These are phyloP conservation scores for Salix suchowensis DNA, from an alignment of 345 rosid genomes.

Conservation along the genomic window DNA sequence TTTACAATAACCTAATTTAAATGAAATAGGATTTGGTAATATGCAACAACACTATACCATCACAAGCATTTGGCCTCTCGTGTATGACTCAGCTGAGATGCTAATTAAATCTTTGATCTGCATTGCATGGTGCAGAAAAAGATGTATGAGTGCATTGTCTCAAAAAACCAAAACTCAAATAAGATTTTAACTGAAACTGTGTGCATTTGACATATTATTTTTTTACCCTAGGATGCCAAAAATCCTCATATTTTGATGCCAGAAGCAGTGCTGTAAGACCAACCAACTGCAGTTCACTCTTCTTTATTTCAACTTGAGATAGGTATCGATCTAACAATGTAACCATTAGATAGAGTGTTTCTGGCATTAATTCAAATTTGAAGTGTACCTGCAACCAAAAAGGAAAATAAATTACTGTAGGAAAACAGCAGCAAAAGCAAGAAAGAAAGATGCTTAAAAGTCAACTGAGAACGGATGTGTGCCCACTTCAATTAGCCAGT, in stretches of 20 bases:
- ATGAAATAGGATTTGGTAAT: background rate
- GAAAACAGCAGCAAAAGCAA: background rate
- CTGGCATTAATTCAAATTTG: slow-evolving; percentile 82
- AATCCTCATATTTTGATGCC: slow-evolving; percentile 96
- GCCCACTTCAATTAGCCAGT: slow-evolving; percentile 91
- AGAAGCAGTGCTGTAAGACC: slow-evolving; percentile 81
- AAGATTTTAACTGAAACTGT: background rate
- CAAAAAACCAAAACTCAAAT: background rate
- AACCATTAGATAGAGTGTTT: slow-evolving; percentile 88
- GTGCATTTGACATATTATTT: background rate
- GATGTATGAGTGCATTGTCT: background rate
- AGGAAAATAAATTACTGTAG: slow-evolving; percentile 2
- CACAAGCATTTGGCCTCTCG: slow-evolving; percentile 62
- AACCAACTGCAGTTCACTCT: slow-evolving; percentile 81
- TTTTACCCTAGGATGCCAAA: slow-evolving; percentile 92
- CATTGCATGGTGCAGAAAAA: slow-evolving; percentile 8
- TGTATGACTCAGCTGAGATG: slow-evolving; percentile 82
- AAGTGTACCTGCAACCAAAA: slow-evolving; percentile 62
- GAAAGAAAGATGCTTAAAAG: slow-evolving; percentile 10
- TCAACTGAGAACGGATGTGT: background rate
- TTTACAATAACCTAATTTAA: background rate
- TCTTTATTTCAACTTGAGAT: slow-evolving; percentile 65
- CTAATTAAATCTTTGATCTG: slow-evolving; percentile 86
- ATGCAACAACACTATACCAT: slow-evolving; percentile 46
- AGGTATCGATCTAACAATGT: slow-evolving; percentile 70